Percentiles rank a stretch among this genome's conserved stretches.
These are phyloP conservation scores for Monilinia laxa DNA, from an alignment of 2,329 filamentous ascomycete species.

Conservation along the genomic window DNA sequence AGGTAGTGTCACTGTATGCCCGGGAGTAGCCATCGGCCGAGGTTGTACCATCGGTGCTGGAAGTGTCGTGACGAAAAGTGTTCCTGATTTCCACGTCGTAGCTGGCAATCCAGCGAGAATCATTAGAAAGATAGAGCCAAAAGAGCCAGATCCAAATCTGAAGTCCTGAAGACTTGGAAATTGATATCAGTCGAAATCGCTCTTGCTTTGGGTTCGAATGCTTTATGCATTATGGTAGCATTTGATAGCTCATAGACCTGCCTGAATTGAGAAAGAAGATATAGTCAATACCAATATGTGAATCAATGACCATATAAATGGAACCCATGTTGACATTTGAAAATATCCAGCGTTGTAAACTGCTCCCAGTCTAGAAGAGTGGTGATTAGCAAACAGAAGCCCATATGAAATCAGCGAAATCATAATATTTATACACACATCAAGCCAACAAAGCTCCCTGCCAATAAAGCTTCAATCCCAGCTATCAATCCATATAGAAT, in stretches of 20 bases:
- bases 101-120: slow-evolving; percentile 67
- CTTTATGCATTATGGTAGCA: neutral
- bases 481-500: slow-evolving; percentile 59
- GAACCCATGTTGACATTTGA: slow-evolving; percentile 73
- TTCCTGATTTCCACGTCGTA: slow-evolving; percentile 62
- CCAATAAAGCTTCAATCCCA: slow-evolving; percentile 62
- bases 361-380: slow-evolving; percentile 51
- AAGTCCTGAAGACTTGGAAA: neutral
- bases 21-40: slow-evolving; percentile 75
- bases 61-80: slow-evolving; percentile 77
- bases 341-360: slow-evolving; percentile 69
- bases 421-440: slow-evolving; percentile 50
- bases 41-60: slow-evolving; percentile 76
- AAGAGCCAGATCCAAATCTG: slow-evolving; percentile 34
- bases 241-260: slow-evolving; percentile 53
- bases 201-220: neutral
- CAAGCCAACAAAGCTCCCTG: slow-evolving; percentile 65
- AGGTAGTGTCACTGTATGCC: slow-evolving; percentile 67
- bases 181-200: neutral
- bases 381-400: slow-evolving; percentile 1
- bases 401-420: neutral
- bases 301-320: slow-evolving; percentile 67
- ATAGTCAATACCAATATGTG: slow-evolving; percentile 67
- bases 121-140: slow-evolving; percentile 46
- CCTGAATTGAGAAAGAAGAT: slow-evolving; percentile 70